Base-by-base conservation (phyloP, 1,284 basidiomycete species). In the Salmacisia buchloeana region DNA sequence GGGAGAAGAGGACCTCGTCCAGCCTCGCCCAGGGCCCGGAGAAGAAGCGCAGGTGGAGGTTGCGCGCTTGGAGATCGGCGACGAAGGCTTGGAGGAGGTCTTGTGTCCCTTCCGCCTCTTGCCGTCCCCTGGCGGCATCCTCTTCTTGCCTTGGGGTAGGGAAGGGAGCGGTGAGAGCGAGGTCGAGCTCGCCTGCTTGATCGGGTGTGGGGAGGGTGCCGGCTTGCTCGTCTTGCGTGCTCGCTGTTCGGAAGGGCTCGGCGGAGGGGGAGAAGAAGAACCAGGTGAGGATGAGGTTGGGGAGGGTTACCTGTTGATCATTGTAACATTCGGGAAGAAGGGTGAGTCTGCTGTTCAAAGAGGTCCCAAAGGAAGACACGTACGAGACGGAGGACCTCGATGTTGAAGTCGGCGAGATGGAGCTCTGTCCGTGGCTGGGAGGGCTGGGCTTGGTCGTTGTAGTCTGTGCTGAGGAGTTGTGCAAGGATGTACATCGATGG, bases 331-430 rank as follows among this genome's bases (percentile, higher is more conserved):
- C 33, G 27, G 7, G 25, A 10, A 13, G 34, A 7, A 45, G 39
- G 25, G 36, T n/a, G 58, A n/a, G 21, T 45, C 10, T 21, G 21
- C 41, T 45, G 41, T n/a, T n/a, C 6, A 23, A 10, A 6, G 21
- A 23, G 6, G 41, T 13, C 15, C 12, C 7, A 49, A 49, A 49
- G 45, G 25, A 35, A 43, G 27, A 33, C 12, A 68, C 75, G 54
- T 33, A 91, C 88, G 2, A 94, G 85, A 57, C 88, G 85, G 0
- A 97, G 81, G 1, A 94, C 92, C 15, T 89, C 73, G 3, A 70
- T 68, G 68, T 97, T 98, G 82, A 94, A 98, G 80, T 98, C 94
- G 83, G 97, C 93, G 2, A 97, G 81, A 72, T 92, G 88, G n/a
- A 97, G 75, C 3, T 39, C 43, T 33, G 68, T 60, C 21, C 56